Evolutionary conservation across 2,329 filamentous ascomycete genomes (phyloP).

Genomic region (Hypoxylon sp.): DNA sequence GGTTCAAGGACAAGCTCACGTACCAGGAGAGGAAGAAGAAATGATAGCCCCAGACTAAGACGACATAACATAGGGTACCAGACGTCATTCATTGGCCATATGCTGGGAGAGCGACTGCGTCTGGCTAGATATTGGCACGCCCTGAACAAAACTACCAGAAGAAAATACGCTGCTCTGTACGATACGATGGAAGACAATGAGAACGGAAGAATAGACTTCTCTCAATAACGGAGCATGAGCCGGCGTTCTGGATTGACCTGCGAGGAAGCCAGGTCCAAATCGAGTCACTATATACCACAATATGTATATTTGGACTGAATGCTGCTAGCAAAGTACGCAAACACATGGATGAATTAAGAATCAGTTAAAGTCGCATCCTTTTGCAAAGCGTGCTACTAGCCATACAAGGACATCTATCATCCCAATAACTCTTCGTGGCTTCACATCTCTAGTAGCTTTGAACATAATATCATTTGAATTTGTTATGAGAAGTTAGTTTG

Average conservation of each 20-base stretch:
- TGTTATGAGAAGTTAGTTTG: neutral
- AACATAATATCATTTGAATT: neutral
- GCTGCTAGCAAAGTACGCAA: constrained; percentile 7
- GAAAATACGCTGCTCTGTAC: constrained; percentile 24
- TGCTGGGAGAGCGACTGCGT: neutral
- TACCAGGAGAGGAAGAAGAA: constrained; percentile 66
- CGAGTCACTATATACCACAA: constrained; percentile 11
- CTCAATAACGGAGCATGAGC: constrained; percentile 22
- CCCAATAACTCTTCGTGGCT: neutral
- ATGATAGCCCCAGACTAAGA: constrained; percentile 26
- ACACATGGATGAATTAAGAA: constrained; percentile 1
- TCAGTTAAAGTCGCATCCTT: neutral
- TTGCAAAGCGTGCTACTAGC: neutral
- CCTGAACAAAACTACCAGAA: constrained; percentile 5
- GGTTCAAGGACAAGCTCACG: constrained; percentile 82
- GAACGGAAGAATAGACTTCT: constrained; percentile 13
- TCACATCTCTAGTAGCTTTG: neutral
- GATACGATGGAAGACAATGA: constrained; percentile 17
- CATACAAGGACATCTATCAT: neutral
- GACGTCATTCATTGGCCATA: neutral
- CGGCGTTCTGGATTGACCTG: constrained; percentile 33
- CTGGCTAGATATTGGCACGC: neutral
- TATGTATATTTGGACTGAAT: constrained; percentile 25
- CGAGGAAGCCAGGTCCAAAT: neutral
- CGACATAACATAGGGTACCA: neutral